Evolutionary conservation across 345 rosid genomes (phyloP).

Genomic region (Eucalyptus erythrocorys): DNA sequence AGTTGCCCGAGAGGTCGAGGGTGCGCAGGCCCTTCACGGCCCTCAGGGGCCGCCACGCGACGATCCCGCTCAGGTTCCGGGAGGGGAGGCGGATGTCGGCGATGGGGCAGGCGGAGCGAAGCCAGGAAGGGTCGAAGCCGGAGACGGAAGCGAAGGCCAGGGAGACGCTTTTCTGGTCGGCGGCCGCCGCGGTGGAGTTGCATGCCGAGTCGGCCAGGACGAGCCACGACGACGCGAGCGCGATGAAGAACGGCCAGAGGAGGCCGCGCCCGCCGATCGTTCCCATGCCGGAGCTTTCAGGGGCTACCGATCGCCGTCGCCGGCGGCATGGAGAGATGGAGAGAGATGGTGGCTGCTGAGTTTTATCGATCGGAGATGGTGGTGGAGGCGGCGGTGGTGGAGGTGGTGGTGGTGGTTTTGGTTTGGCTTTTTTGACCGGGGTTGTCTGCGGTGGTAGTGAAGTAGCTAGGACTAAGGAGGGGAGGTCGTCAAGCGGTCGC

Average conservation of each 20-base stretch:
- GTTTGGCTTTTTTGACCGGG: not conserved
- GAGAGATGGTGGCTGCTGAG: not conserved
- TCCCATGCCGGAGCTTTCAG: not conserved
- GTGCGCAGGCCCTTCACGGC: constrained; percentile 33
- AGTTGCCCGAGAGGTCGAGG: constrained; percentile 67
- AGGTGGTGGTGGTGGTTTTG: not conserved
- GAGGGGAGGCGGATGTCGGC: constrained; percentile 35
- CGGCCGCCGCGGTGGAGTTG: constrained; percentile 8
- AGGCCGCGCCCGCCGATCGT: not conserved
- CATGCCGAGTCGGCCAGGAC: constrained; percentile 22
- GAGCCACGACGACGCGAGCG: constrained; percentile 5
- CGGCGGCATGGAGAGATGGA: not conserved
- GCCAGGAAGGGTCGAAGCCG: constrained; percentile 58
- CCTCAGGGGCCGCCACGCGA: constrained; percentile 59
- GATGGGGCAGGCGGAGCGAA: constrained; percentile 21
- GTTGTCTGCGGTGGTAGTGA: not conserved
- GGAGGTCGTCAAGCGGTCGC: not conserved
- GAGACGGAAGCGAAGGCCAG: constrained; percentile 55
- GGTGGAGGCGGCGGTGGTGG: not conserved
- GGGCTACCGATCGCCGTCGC: not conserved
- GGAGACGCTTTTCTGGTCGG: constrained; percentile 29
- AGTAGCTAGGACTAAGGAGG: not conserved
- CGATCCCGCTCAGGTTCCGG: constrained; percentile 43
- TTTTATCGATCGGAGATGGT: not conserved
- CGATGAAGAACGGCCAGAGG: not conserved